phyloP scores from a whole-genome alignment of 495 filamentous ascomycete genomes.

The Tuber umbilicatum region DNA sequence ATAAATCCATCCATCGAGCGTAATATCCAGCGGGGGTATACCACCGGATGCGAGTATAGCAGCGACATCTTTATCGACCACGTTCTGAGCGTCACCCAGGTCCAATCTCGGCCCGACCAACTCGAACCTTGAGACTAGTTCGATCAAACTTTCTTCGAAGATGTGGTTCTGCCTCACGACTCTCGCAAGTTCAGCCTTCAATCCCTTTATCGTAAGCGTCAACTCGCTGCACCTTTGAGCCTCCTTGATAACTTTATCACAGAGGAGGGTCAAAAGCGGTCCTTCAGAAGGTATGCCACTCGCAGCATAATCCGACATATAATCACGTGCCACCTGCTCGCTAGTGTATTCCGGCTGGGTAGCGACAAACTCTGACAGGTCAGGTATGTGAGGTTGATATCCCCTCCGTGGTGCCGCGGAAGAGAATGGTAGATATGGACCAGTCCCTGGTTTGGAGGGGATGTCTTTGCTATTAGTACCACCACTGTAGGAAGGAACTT shows the following conservation, averaged over 20 bases:
- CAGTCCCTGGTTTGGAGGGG: not conserved
- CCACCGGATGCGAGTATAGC: not conserved
- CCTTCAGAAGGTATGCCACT: not conserved
- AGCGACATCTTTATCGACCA: not conserved
- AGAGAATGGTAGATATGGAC: not conserved
- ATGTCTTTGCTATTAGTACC: not conserved
- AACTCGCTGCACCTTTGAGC: not conserved
- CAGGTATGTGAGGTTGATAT: not conserved
- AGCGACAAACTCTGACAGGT: accelerated
- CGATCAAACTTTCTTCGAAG: too few relatives aligned
- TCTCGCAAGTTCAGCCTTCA: not conserved
- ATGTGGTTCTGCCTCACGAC: not conserved
- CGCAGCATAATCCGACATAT: not conserved
- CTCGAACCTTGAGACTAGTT: not conserved
- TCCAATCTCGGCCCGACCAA: not conserved
- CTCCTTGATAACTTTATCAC: not conserved
- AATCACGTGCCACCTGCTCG: not conserved
- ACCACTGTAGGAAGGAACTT: not conserved
- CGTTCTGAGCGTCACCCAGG: not conserved
- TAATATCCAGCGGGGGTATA: not conserved
- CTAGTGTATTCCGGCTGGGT: not conserved
- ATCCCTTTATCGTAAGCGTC: not conserved
- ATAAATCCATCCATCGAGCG: not conserved
- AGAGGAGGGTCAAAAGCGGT: not conserved
- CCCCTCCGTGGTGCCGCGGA: not conserved